phyloP scores from a whole-genome alignment of 2,329 filamentous ascomycete genomes.

The Madurella fahalii region DNA sequence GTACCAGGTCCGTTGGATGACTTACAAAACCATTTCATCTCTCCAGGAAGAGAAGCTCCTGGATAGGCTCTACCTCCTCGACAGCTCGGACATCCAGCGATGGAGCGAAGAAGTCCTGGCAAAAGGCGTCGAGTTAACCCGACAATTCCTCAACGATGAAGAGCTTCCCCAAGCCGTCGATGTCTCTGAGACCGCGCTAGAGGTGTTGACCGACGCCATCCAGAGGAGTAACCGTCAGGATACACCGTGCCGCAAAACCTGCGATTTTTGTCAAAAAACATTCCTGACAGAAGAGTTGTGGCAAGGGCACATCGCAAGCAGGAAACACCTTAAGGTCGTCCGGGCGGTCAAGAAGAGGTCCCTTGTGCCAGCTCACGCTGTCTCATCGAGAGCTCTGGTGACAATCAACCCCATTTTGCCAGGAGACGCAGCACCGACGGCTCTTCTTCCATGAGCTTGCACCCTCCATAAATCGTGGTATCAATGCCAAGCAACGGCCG shows the following conservation, averaged over 20 bases:
- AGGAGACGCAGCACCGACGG: neutral
- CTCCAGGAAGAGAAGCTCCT: slow-evolving; percentile 53
- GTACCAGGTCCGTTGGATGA: slow-evolving; percentile 82
- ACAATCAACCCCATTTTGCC: neutral
- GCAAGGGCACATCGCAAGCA: slow-evolving; percentile 43
- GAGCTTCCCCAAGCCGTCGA: slow-evolving; percentile 48
- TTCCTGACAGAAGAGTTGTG: slow-evolving; percentile 52
- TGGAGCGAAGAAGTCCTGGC: slow-evolving; percentile 63
- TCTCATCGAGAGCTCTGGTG: slow-evolving; percentile 8
- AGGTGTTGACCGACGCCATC: slow-evolving; percentile 51
- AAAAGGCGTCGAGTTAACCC: slow-evolving; percentile 60
- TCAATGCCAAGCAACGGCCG: neutral
- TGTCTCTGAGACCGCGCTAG: slow-evolving; percentile 45
- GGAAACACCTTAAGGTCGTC: slow-evolving; percentile 33
- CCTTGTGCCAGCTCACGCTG: slow-evolving; percentile 6
- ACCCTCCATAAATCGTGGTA: slow-evolving; percentile 4
- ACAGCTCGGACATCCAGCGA: slow-evolving; percentile 64
- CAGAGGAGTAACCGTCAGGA: slow-evolving; percentile 49
- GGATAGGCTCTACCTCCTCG: slow-evolving; percentile 68
- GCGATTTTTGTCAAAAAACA: slow-evolving; percentile 68
- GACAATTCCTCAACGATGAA: slow-evolving; percentile 57
- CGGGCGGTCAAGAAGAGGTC: slow-evolving; percentile 16
- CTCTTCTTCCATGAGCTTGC: neutral
- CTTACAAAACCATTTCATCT: slow-evolving; percentile 71
- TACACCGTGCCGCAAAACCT: slow-evolving; percentile 56